Percentiles rank a stretch among this genome's conserved stretches.
Evolutionary conservation across 2,329 filamentous ascomycete genomes (phyloP).

Genomic region (Lomentospora prolificans): DNA sequence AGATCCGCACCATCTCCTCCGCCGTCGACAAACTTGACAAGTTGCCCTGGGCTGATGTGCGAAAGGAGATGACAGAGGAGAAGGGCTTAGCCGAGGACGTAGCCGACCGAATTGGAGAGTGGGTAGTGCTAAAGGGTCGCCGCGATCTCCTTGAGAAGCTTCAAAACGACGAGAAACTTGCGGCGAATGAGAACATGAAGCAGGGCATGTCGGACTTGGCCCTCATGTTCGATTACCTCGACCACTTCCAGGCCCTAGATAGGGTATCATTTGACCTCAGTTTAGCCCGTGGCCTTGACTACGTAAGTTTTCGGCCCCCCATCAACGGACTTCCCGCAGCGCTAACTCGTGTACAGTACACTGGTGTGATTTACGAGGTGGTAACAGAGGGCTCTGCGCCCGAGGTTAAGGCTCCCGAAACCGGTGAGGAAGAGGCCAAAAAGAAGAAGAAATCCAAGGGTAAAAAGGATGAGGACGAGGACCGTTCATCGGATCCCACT

Average conservation of each 20-base stretch:
- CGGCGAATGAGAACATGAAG: constrained; percentile 64
- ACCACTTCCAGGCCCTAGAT: constrained; percentile 62
- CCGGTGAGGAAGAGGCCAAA: constrained; percentile 26
- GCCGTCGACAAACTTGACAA: constrained; percentile 97
- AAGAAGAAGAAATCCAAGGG: constrained; percentile 33
- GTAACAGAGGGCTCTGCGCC: constrained; percentile 70
- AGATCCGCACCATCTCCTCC: constrained; percentile 81
- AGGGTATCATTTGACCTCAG: constrained; percentile 82
- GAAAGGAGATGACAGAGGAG: constrained; percentile 85
- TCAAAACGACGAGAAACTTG: constrained; percentile 55
- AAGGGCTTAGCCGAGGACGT: constrained; percentile 70
- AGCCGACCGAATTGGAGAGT: constrained; percentile 81
- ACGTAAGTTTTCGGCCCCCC: constrained; percentile 6
- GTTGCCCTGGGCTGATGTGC: constrained; percentile 65
- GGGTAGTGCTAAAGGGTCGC: constrained; percentile 67
- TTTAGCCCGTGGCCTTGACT: constrained; percentile 77
- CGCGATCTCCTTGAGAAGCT: constrained; percentile 65
- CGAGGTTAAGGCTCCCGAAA: constrained; percentile 26
- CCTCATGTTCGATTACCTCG: constrained; percentile 71
- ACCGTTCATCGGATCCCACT: constrained; percentile 68
- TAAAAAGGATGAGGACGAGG: constrained; percentile 43
- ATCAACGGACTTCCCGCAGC: not conserved
- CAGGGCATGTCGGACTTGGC: constrained; percentile 73
- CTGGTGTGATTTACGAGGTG: constrained; percentile 82
- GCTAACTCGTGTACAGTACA: constrained; percentile 56